Evolutionary conservation across 176 grass and related monocot genomes (phyloP), one percentile per base, ranked within the genome.

Genomic region (Triticum turgidum): DNA sequence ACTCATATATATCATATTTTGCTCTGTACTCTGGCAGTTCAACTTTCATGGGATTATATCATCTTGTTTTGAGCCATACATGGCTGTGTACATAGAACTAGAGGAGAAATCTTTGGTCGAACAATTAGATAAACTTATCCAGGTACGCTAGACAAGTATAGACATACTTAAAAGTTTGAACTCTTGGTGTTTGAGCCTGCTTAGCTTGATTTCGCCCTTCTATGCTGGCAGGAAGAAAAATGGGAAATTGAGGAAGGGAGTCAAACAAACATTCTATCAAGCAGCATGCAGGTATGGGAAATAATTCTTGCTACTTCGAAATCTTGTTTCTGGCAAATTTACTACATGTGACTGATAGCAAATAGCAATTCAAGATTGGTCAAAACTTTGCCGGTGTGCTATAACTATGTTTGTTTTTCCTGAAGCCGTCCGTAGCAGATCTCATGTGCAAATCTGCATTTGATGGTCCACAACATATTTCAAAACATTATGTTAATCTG

Each of bases 171-270:
- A 37, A 37, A 85, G 34, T 82, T 87, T 24, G 30, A 64, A 79
- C n/a, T 4, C 5, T 52, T 92, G 30, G 49, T 74, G 35, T 51
- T 49, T 42, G 65, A 24, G 35, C 82, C 17, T 85, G 10, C 86
- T 42, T 83, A 69, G 52, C 54, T 71, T 82, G 49, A 80, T 25
- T 69, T 88, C 10, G 67, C 54, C 44, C 65, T 89, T 61, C 45
- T 83, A 32, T 85, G 73, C 45, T 80, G 58, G 21, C 77, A 99
- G 97, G 97, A 99, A 91, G 97, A 99, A 90, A 96, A 92, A 84
- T 99, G 97, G 97, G 97, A 99, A 90, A 99, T 75, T 63, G 97
- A 99, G 58, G 97, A 99, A 84, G 97, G 97, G 83, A 96, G 97
- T 75, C 97, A 99, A 62, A 96, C 97, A 77, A 91, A 99, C 83